Base-by-base conservation (phyloP, 495 filamentous ascomycete genomes). In the Tuber calosporum region DNA sequence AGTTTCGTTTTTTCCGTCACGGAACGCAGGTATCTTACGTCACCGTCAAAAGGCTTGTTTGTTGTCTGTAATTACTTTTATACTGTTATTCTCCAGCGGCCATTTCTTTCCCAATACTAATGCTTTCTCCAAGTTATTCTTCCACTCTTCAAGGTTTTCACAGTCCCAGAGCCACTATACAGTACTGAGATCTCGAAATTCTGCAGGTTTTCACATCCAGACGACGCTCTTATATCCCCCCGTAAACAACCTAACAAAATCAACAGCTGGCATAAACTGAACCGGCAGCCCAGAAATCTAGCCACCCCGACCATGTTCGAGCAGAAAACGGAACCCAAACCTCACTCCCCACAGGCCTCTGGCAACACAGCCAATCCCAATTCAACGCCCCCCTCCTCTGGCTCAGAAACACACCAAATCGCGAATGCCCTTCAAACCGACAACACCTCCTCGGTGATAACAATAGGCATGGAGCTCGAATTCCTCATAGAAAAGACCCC, bases 381-480 rank as follows among this genome's bases (percentile, higher is more conserved):
- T n/a, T 53, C 22, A 9, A n/a, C 45, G 22, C 9, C 45, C 45
- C 5, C 22, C 20, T 9, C 45, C 20, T 9, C 22, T 5, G 20
- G 26, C 53, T 17, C 53, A 17, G 4, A 6, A 19, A 34, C 34
- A 4, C 69, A 70, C 26, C 43, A 67, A 19, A 42, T 41, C 19
- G 72, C 67, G 58, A 66, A 78, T 40, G 42, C 53, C 4, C 41
- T 71, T 2, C 74, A 77, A 43, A 70, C 42, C 6, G 68, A 78
- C 67, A 78, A 78, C 43, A 74, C 77, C 37, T 38, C 69, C 30
- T 70, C 48, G 1, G 77, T 68, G 17, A 78, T 78, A 26, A 77
- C 76, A 15, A 70, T 78, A 11, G 76, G 76, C 1, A 78, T 78
- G 76, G 76, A 78, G 36, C 36, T 78, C 13, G 76, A 78, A 58